Evolutionary conservation across 1,284 basidiomycete species (phyloP).

Genomic region (Wolfiporia cocos): DNA sequence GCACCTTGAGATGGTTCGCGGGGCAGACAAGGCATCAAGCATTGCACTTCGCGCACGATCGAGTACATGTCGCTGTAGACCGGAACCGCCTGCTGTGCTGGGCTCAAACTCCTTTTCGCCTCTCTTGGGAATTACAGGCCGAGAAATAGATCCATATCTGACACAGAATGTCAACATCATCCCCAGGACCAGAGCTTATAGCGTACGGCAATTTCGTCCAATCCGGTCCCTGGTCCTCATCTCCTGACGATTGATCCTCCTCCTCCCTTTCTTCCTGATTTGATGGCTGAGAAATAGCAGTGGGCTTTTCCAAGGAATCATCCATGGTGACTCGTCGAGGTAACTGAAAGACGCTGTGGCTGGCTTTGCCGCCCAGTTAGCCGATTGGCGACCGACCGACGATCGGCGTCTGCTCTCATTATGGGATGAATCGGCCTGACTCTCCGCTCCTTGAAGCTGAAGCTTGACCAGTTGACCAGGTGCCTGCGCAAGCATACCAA

Average conservation of each 20-base stretch:
- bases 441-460: no score
- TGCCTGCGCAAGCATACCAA: no score
- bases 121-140: constrained; percentile 76
- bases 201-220: constrained; percentile 51
- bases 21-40: constrained; percentile 73
- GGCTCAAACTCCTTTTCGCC: constrained; percentile 98
- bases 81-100: constrained; percentile 61
- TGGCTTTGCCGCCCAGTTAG: no score
- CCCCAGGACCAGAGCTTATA: constrained; percentile 4
- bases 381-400: no score
- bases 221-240: constrained; percentile 53
- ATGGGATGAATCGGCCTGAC: no score
- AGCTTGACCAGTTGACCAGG: no score
- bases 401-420: no score
- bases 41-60: constrained; percentile 74
- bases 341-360: no score
- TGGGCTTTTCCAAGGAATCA: constrained; percentile 27
- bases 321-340: no score
- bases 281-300: constrained; percentile 10
- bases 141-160: constrained; percentile 17
- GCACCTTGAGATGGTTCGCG: constrained; percentile 71
- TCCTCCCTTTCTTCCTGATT: constrained; percentile 27
- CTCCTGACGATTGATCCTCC: constrained; percentile 43
- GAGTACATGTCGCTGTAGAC: constrained; percentile 74
- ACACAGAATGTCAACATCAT: constrained; percentile 9